A percentile compares a stretch with the other conserved stretches of the same genome.
These are phyloP conservation scores for Alectoria sarmentosa DNA, from an alignment of 495 filamentous ascomycete genomes.

Conservation along the genomic window DNA sequence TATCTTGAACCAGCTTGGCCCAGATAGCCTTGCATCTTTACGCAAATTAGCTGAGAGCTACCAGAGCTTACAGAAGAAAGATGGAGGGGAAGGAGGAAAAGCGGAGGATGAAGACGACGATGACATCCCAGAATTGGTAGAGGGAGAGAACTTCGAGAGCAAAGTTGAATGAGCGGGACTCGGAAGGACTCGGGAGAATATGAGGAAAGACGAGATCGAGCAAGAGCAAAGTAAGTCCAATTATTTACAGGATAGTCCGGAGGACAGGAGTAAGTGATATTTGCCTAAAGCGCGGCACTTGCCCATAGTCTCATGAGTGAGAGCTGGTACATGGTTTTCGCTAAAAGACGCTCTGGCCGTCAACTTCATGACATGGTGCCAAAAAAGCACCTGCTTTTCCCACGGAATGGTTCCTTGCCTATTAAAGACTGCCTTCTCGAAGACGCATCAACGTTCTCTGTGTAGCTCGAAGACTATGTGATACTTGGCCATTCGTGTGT, in stretches of 20 bases:
- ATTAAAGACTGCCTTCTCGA: too few species aligned
- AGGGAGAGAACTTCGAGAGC: conserved; percentile 93
- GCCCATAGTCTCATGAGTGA: neutral
- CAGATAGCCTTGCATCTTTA: conserved; percentile 94
- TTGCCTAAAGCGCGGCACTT: neutral
- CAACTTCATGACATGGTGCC: neutral
- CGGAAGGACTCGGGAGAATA: neutral
- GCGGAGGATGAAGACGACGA: conserved; percentile 70
- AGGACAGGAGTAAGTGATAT: neutral
- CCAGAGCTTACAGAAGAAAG: conserved; percentile 97
- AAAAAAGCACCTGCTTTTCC: too few species aligned
- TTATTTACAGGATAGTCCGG: neutral
- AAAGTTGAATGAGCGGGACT: conserved; percentile 68
- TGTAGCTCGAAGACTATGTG: too few species aligned
- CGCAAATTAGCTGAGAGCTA: conserved; percentile 98
- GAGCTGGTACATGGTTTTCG: neutral
- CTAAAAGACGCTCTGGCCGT: neutral
- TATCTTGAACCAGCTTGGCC: conserved; percentile 98
- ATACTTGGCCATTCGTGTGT: too few species aligned
- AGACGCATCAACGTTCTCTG: too few species aligned
- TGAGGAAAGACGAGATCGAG: neutral
- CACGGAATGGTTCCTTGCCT: too few species aligned
- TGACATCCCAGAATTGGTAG: conserved; percentile 93
- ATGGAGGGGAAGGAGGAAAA: conserved; percentile 58
- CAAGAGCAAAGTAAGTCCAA: neutral